Evolutionary conservation across 2,329 filamentous ascomycete genomes (phyloP), one percentile per base, ranked within the genome.

Genomic region (Podosphaera leucotricha): DNA sequence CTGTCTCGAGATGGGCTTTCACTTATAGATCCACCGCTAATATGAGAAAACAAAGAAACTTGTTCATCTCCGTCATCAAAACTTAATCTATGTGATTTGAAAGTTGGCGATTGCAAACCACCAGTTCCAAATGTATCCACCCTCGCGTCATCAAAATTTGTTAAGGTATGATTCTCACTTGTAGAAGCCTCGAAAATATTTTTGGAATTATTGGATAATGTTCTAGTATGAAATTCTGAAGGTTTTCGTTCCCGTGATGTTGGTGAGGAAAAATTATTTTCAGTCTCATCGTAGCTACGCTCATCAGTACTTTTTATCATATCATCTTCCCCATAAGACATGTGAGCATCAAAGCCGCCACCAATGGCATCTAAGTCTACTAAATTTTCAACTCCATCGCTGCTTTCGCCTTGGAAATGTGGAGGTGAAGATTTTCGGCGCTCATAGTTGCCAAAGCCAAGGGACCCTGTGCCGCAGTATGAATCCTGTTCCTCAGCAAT

Each of bases 11-110:
- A 62, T 1, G 77, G 75, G 22, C 77, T 81, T 33, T 82, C 76
- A 51, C 72, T 76, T 15, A 60, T 62, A 33, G 66, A 68, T 41
- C 59, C 60, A 39, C 52, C 55, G 50, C 46, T 65, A 54, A 45
- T 59, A 56, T 41, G 55, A 6, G 70, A 66, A 57, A 71, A 60
- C 39, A 76, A 52, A 1, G 70, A 74, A 16, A 69, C 68, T 13
- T 66, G 69, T 59, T 95, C 90, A 52, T 94, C 90, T 1, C 83
- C 87, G 57, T 93, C 84, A 52, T 95, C 87, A 53, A 90, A 94
- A 61, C 85, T 94, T 54, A 85, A 66, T 47, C 84, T 73, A 50
- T 85, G 68, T 46, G 81, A 71, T 49, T 85, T 71, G 6, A 66
- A 67, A 42, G 68, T 74, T 2, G 86, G 85, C 46, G 81, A 72